These are phyloP conservation scores for Fraxinus pennsylvanica DNA, from an alignment of 257 asterid genomes.

Conservation along the genomic window DNA sequence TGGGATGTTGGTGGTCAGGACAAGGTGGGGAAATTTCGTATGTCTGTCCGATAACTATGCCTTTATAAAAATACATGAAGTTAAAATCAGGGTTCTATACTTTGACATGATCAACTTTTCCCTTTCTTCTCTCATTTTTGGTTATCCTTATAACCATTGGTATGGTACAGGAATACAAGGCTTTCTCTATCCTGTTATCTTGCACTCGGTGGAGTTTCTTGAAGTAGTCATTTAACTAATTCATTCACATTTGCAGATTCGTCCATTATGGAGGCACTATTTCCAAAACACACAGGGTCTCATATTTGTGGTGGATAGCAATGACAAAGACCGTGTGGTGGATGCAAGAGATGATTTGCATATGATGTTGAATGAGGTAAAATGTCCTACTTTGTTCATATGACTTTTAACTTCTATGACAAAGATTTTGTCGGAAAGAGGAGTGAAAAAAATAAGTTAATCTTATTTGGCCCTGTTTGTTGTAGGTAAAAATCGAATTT, in stretches of 20 bases:
- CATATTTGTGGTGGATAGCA: slow-evolving; percentile 92
- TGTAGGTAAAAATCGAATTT: too few species aligned
- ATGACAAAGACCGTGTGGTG: slow-evolving; percentile 89
- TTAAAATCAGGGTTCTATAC: neutral
- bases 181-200: neutral
- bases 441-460: neutral
- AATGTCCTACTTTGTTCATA: neutral
- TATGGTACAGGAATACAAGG: neutral
- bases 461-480: neutral
- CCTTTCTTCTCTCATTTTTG: neutral
- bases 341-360: slow-evolving; percentile 97
- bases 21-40: slow-evolving; percentile 39
- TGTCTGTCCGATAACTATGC: neutral
- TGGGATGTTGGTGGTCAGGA: slow-evolving; percentile 73
- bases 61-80: neutral
- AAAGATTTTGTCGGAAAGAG: neutral
- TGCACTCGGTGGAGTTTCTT: neutral
- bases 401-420: neutral
- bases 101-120: neutral
- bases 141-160: neutral
- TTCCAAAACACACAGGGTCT: slow-evolving; percentile 96
- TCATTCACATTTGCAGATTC: slow-evolving; percentile 49
- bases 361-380: slow-evolving; percentile 93
- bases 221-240: neutral
- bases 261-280: slow-evolving; percentile 98